Conservation (phyloP, 805 yeast species). For the Ogataea allantospora region DNA sequence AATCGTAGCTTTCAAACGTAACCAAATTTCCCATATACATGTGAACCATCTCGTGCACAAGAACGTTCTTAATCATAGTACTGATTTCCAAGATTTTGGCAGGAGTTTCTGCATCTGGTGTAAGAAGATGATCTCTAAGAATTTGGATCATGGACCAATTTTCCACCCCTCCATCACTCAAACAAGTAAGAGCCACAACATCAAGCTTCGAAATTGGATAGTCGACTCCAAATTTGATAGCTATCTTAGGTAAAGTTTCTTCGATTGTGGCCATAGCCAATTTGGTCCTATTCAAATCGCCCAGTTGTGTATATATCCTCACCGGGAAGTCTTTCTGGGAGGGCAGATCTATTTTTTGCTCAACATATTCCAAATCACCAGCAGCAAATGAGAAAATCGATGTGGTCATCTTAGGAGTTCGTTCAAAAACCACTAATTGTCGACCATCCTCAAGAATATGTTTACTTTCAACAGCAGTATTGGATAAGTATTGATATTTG, state of each 20-base stretch:
- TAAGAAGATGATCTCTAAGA: constrained; percentile 48
- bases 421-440: constrained; percentile 43
- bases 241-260: constrained; percentile 48
- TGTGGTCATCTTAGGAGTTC: constrained; percentile 58
- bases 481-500: constrained; percentile 52
- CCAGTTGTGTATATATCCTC: constrained; percentile 54
- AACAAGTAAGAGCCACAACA: constrained; percentile 64
- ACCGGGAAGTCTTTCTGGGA: constrained; percentile 40
- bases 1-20: constrained; percentile 65
- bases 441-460: constrained; percentile 16
- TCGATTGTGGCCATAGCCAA: constrained; percentile 50
- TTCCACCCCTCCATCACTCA: constrained; percentile 79
- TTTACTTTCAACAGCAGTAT: constrained; percentile 37
- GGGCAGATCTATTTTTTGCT: constrained; percentile 32
- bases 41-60: constrained; percentile 73
- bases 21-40: constrained; percentile 77
- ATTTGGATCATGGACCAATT: constrained; percentile 70
- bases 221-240: constrained; percentile 38
- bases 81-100: constrained; percentile 19
- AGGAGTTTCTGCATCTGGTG: constrained; percentile 33
- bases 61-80: constrained; percentile 46
- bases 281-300: constrained; percentile 45
- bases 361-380: constrained; percentile 63
- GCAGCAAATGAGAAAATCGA: constrained; percentile 66
- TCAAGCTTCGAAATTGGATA: constrained; percentile 69